Base-by-base conservation (phyloP, 1,139 yeast species). In the Candida sp. region DNA sequence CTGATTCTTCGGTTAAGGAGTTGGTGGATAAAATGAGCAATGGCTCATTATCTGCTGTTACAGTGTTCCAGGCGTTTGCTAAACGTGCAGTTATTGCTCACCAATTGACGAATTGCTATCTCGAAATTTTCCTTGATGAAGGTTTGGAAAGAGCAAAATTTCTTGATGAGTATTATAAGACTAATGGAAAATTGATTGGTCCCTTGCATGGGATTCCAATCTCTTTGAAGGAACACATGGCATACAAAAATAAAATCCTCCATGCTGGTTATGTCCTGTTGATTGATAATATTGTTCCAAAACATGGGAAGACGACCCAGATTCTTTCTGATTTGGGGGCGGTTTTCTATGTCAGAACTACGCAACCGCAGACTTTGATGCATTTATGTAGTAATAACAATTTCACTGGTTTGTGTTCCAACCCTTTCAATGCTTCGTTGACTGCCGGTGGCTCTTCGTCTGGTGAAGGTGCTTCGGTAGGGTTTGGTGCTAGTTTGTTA, bases 171-270 rank as follows among this genome's bases (percentile, higher is more conserved):
- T 73, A 79, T 53, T 69, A 67, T 43, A 67, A 66, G 40, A 64
- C 71, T 42, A 63, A 72, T 42, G 90, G 91, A 19, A 77, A 80
- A 54, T 65, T 83, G 0, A 62, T 81, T 43, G 95, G 95, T 37
- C 89, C 90, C 5, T 69, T 86, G 46, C 95, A 86, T 54, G 95
- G 95, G 15, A 66, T 86, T 35, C 95, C 95, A n/a, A 64, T 86
- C 33, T 84, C 93, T 1, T 66, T 87, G 47, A 86, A 86, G 56
- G 95, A 86, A 60, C 91, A 85, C 53, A 77, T 82, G 66, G 73
- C 77, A 48, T 80, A 70, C 56, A 72, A 68, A 43, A 84, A 80
- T 21, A 79, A 68, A 51, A 68, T 75, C 52, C 79, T 87, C 29
- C 82, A 81, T 54, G 87, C 82, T 39, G 78, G 84, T 15, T 83